Evolutionary conservation across 306 rosid species (phyloP), one percentile per base, ranked within the genome.

Genomic region (Acmispon strigosus): DNA sequence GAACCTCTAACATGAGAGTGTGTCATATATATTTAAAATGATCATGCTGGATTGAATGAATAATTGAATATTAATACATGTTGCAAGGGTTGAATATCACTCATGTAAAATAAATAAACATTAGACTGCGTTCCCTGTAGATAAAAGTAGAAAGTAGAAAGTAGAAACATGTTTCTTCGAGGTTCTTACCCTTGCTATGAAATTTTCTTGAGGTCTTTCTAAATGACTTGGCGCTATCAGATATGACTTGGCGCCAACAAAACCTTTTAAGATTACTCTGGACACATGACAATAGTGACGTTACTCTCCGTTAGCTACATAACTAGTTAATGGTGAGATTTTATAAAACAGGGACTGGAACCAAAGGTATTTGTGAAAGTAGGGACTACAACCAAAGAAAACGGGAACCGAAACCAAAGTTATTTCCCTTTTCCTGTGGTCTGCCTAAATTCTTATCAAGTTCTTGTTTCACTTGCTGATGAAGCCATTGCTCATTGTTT

Each of bases 401-500:
- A n/a, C n/a, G n/a, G n/a, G n/a, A n/a, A n/a, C n/a, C n/a, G n/a
- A n/a, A n/a, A n/a, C 24, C 1, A 22, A 22, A 22, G 1, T 22
- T 22, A 22, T 22, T 22, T 22, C 1, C 24, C 24, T 1, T 22
- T 22, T 53, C 58, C 69, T 50, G 34, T 43, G 50, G 7, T 49
- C 16, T 12, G 47, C 8, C 13, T 5, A 58, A 44, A 47, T 7
- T 13, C 56, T 49, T 6, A 7, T 32, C 37, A 32, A 32, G 37
- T 32, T 32, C 49, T 74, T 13, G 32, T 48, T 74, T 55, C 22
- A 36, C 15, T 61, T 62, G 57, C 63, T 51, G 68, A 82, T 39
- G 22, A 68, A 49, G 61, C 27, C 62, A 60, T 60, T 73, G 7
- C 13, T 49, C 39, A 43, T 11, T 49, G 58, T 45, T 36, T 61